These are phyloP conservation scores for Auricularia sp. DNA, from an alignment of 768 basidiomycete species.

Conservation along the genomic window DNA sequence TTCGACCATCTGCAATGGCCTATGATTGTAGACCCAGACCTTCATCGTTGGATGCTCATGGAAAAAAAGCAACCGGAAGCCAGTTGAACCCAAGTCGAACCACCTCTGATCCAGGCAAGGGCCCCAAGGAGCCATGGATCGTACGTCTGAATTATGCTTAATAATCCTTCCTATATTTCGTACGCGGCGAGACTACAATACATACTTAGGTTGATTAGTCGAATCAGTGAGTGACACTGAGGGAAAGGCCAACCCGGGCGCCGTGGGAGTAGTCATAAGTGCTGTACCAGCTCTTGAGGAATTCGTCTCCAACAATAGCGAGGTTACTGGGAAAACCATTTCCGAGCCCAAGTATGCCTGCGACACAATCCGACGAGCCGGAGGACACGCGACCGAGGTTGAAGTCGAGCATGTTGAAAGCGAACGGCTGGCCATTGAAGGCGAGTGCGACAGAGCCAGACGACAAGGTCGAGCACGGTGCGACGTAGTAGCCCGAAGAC, in stretches of 20 bases:
- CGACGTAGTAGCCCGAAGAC: constrained; percentile 39
- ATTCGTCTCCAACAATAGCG: constrained; percentile 53
- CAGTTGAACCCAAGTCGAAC: no score
- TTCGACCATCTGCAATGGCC: no score
- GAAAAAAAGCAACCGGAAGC: no score
- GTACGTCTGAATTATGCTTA: no score
- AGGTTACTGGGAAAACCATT: constrained; percentile 40
- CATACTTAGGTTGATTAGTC: no score
- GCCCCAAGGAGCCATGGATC: no score
- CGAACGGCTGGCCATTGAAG: constrained; percentile 33
- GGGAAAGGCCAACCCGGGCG: constrained; percentile 46
- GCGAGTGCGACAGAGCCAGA: constrained; percentile 28
- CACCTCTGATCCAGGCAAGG: no score
- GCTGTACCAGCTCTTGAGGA: constrained; percentile 60
- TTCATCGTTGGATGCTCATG: no score
- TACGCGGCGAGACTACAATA: no score
- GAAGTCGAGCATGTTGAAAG: constrained; percentile 41
- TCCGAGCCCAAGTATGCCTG: constrained; percentile 39
- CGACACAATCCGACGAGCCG: constrained; percentile 37
- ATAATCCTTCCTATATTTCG: no score
- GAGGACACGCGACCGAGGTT: constrained; percentile 36
- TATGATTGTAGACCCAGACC: no score
- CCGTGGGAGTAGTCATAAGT: constrained; percentile 49
- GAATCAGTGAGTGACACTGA: constrained; percentile 31
- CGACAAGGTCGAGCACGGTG: constrained; percentile 33